Evolutionary conservation across 805 yeast genomes (phyloP), one percentile per base, ranked within the genome.

Genomic region (Candida nemodendra): DNA sequence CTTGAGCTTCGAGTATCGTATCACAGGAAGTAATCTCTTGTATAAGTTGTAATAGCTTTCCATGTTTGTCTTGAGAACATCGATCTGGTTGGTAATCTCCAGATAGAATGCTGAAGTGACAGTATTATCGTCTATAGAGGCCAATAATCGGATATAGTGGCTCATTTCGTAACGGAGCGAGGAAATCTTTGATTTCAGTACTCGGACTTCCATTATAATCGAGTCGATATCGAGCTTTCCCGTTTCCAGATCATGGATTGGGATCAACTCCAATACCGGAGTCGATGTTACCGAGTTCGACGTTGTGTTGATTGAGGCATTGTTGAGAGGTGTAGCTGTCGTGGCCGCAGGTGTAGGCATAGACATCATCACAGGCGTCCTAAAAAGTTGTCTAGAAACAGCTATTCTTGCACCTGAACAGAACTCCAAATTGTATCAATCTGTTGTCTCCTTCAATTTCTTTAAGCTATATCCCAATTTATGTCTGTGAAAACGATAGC

Each of bases 1-100:
- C 42, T 70, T 72, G 22, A 71, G 65, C 50, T 74, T 78, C 1
- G 79, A 65, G 43, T 72, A 64, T 44, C 74, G 64, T 29, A 76
- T 70, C 28, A 76, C 64, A 4, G 81, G 80, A 2, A 73, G 54
- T 13, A 76, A 55, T 39, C 68, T 59, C 34, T 65, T 70, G 51
- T 73, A 76, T 35, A 69, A 62, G 5, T 48, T 57, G 43, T 70
- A 65, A 41, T 74, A 75, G 4, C 63, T 65, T 21, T 64, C 64
- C 30, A 75, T 69, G 36, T 64, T 60, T 11, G 39, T 47, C 43
- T 66, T 69, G 4, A 75, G 38, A 6, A 36, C 61, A 6, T 59
- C 50, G 24, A 65, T 60, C 30, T 72, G 64, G 22, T 58, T 50
- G 33, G 59, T 61, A 3, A 62, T 54, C 9, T 73, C 68, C 9